Percentiles rank a stretch among this genome's conserved stretches.
Conservation (phyloP, 2,329 filamentous ascomycete species). For the Penicillium sp. region DNA sequence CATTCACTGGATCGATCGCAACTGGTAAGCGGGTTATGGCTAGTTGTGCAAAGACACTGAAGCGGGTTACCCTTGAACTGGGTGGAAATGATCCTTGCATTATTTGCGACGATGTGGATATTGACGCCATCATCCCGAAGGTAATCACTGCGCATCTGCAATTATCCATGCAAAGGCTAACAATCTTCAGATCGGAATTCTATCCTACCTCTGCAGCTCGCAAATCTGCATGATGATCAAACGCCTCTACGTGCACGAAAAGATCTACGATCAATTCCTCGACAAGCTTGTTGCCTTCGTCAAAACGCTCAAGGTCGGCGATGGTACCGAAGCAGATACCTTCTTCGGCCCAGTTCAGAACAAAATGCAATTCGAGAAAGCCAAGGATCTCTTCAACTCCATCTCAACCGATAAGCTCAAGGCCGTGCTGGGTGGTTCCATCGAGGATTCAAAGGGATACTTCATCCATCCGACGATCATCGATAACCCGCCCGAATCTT, state of each 20-base stretch:
- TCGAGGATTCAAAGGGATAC: constrained; percentile 59
- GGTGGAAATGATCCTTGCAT: constrained; percentile 60
- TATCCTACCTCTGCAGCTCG: constrained; percentile 43
- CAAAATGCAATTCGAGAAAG: constrained; percentile 65
- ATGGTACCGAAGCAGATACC: constrained; percentile 58
- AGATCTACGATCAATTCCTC: constrained; percentile 59
- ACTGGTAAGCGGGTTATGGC: constrained; percentile 55
- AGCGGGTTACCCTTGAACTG: constrained; percentile 10
- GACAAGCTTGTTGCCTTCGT: constrained; percentile 49
- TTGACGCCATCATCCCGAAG: constrained; percentile 48
- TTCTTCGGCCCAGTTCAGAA: constrained; percentile 67
- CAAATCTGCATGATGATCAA: constrained; percentile 60
- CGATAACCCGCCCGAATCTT: constrained; percentile 57
- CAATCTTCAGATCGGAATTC: constrained; percentile 34
- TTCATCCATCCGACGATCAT: constrained; percentile 63
- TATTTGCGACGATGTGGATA: constrained; percentile 55
- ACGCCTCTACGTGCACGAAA: constrained; percentile 64
- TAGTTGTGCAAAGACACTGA: constrained; percentile 51
- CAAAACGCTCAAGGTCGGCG: constrained; percentile 41
- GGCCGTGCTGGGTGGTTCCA: constrained; percentile 50
- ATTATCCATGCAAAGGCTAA: background rate
- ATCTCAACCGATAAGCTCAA: constrained; percentile 59
- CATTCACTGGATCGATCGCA: constrained; percentile 60
- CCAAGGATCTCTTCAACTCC: constrained; percentile 59
- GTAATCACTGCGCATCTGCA: constrained; percentile 15